Percentiles rank a stretch among this genome's conserved stretches.
These are phyloP conservation scores for Rosa lucieae DNA, from an alignment of 306 rosid species.

Conservation along the genomic window DNA sequence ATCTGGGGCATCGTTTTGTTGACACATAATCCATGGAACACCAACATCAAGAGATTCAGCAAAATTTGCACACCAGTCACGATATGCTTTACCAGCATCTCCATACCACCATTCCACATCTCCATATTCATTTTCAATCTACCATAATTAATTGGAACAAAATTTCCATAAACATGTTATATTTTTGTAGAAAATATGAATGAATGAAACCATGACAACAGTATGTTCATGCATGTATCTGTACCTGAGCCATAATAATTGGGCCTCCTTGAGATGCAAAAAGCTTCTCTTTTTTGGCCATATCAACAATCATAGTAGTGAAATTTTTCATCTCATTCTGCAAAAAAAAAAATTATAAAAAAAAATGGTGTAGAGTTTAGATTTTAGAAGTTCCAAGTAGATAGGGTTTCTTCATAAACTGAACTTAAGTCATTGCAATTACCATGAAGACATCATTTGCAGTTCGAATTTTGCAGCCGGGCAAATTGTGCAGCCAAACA, in stretches of 20 bases:
- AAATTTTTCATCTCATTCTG: constrained; percentile 32
- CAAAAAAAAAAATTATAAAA: neutral
- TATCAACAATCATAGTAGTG: constrained; percentile 28
- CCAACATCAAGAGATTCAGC: constrained; percentile 34
- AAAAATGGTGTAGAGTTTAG: neutral
- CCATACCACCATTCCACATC: constrained; percentile 35
- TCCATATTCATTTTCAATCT: constrained; percentile 50
- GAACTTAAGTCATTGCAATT: neutral
- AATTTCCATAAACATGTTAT: neutral
- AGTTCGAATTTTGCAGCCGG: constrained; percentile 37
- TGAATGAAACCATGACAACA: neutral
- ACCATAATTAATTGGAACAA: neutral
- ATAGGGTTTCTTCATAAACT: neutral
- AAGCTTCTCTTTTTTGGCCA: constrained; percentile 27
- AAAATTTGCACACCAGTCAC: constrained; percentile 38
- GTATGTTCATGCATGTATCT: neutral
- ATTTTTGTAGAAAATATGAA: neutral
- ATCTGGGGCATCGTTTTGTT: constrained; percentile 33
- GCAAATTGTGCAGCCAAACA: constrained; percentile 49
- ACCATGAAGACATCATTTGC: constrained; percentile 31
- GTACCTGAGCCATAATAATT: constrained; percentile 41
- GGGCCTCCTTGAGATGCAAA: constrained; percentile 51
- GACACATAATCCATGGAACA: constrained; percentile 46
- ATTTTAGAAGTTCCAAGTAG: neutral
- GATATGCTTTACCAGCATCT: constrained; percentile 22